Base-by-base conservation (phyloP, 345 rosid species). In the Excoecaria cochinchinensis region DNA sequence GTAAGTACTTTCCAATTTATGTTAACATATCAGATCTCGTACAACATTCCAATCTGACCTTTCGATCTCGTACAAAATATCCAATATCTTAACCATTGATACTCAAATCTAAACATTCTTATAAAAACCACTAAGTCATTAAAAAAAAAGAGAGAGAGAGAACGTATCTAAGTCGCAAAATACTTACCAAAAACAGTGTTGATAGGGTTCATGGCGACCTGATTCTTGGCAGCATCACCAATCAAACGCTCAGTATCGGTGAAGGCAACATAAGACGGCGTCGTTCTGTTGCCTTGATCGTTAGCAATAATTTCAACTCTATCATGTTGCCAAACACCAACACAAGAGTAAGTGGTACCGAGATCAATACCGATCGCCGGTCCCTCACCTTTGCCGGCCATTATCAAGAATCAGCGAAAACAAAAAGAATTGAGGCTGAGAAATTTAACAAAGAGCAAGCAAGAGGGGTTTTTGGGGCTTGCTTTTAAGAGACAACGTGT, bases 151-250 rank as follows among this genome's bases (percentile, higher is more conserved):
- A 48, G 31, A 13, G 7, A 24, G 5, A 17, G 42, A 6, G 52
- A 63, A 42, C 46, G 17, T 3, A 5, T 8, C 47, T 4, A 42
- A 48, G 36, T 13, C 7, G 5, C 39, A 3, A 14, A 25, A 40
- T 14, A 70, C 79, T 51, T n/a, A 76, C 79, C 79, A 51, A 79
- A 79, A 44, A 79, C 82, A 31, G 82, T 79, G 67, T 80, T 80
- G 55, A 76, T 14, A 7, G 84, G 81, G 69, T 81, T 81, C 78
- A 74, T 77, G 69, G 78, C 78, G 72, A 77, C 84, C 75, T 77
- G 84, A 69, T 81, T 81, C 78, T 81, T 81, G n/a, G 84, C 84
- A 22, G 81, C 81, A 19, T 81, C 84, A 12, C 84, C 84, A 17
- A 81, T 77, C 72, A 81, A 58, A 17, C 81, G 73, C 69, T 81